Conservation (phyloP, 164 flowering plant species). For the Berberis vulgaris region DNA sequence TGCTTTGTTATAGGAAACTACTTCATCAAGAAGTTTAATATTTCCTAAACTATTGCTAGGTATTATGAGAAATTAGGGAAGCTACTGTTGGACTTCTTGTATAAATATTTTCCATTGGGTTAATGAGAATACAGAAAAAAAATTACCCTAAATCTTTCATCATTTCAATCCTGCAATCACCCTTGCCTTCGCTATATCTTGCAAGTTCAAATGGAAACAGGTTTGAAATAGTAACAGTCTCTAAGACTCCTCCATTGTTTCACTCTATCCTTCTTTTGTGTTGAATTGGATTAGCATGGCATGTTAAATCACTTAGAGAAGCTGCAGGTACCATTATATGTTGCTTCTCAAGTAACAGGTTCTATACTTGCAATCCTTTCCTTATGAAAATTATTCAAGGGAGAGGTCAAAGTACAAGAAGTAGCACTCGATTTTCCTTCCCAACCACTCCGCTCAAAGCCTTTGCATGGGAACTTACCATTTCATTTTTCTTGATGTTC, state of each 20-base stretch:
- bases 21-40: too few species aligned
- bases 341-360: constrained; percentile 1
- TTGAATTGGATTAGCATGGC: background rate
- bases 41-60: too few species aligned
- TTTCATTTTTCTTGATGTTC: constrained; percentile 29
- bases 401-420: background rate
- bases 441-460: constrained; percentile 13
- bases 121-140: too few species aligned
- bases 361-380: constrained; percentile 1
- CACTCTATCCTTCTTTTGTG: too few species aligned
- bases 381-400: background rate
- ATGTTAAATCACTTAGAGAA: background rate
- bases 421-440: background rate
- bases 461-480: constrained; percentile 26
- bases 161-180: constrained; percentile 54
- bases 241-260: background rate
- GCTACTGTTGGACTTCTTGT: too few species aligned
- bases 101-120: too few species aligned
- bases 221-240: constrained; percentile 1
- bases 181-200: constrained; percentile 34
- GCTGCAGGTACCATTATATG: constrained; percentile 4
- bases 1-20: too few species aligned
- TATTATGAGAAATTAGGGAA: too few species aligned
- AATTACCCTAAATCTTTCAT: too few species aligned
- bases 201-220: constrained; percentile 28